Evolutionary conservation across 441 rosid species (phyloP).

Genomic region (Codiaeum variegatum): DNA sequence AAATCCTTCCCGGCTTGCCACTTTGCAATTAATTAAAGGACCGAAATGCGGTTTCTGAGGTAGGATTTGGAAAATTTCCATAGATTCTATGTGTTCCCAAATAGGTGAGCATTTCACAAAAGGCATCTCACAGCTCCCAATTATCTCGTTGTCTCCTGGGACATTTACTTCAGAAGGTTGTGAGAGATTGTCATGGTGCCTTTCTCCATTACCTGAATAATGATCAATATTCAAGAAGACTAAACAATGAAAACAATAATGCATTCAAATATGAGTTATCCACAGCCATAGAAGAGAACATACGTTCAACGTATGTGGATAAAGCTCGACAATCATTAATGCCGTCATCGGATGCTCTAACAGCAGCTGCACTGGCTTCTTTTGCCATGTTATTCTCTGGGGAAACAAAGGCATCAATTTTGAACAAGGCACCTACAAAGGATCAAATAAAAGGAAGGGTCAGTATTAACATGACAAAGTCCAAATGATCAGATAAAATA

Average conservation of each 20-base stretch:
- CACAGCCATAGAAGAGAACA: background rate
- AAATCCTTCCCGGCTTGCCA: slow-evolving; percentile 14
- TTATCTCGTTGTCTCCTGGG: background rate
- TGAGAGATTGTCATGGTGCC: background rate
- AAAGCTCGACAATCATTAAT: background rate
- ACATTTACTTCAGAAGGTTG: background rate
- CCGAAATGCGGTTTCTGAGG: slow-evolving; percentile 20
- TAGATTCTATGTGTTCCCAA: slow-evolving; percentile 14
- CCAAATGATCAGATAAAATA: background rate
- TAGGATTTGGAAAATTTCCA: slow-evolving; percentile 8
- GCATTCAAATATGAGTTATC: background rate
- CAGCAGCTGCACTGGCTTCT: background rate
- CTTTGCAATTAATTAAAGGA: slow-evolving; percentile 1
- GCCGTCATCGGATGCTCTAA: background rate
- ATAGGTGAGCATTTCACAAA: slow-evolving; percentile 4
- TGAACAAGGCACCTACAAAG: background rate
- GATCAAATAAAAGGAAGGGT: background rate
- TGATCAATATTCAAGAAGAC: background rate
- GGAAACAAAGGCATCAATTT: background rate
- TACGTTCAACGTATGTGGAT: slow-evolving; percentile 1
- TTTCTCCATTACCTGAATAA: background rate
- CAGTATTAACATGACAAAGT: background rate
- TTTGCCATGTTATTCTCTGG: background rate
- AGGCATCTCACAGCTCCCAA: background rate
- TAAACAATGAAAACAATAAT: background rate